Evolutionary conservation across 2,329 filamentous ascomycete genomes (phyloP).

Genomic region (Aspergillus spinulosporus): DNA sequence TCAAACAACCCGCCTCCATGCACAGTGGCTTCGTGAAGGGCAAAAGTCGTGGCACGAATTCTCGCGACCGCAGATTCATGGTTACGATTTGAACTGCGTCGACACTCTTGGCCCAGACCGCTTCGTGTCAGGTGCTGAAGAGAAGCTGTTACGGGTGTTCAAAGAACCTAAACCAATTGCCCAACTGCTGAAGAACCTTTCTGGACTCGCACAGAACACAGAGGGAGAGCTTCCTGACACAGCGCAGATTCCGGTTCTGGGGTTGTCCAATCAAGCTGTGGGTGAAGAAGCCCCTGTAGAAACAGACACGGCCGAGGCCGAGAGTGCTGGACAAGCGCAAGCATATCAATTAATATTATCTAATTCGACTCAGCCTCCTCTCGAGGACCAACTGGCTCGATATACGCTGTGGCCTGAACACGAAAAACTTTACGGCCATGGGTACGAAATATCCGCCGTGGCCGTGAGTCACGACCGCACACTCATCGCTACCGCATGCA

Average conservation of each 20-base stretch:
- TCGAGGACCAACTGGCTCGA: constrained; percentile 85
- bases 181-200: constrained; percentile 67
- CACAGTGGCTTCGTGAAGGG: constrained; percentile 65
- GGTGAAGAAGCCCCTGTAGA: constrained; percentile 44
- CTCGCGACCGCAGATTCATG: constrained; percentile 92
- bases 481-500: constrained; percentile 87
- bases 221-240: constrained; percentile 69
- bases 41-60: constrained; percentile 85
- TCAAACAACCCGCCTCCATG: constrained; percentile 87
- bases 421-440: constrained; percentile 96
- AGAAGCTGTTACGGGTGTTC: constrained; percentile 97
- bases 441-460: constrained; percentile 91
- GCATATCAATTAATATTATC: constrained; percentile 39
- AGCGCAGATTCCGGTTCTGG: constrained; percentile 91
- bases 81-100: constrained; percentile 96
- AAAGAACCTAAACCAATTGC: constrained; percentile 83
- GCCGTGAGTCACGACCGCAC: constrained; percentile 72
- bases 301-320: constrained; percentile 45
- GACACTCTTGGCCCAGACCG: constrained; percentile 69
- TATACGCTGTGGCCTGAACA: constrained; percentile 93
- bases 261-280: constrained; percentile 92
- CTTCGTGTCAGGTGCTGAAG: constrained; percentile 93
- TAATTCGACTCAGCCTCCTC: constrained; percentile 70
- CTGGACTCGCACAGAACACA: constrained; percentile 54
- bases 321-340: constrained; percentile 21